These are phyloP conservation scores for Stipa capillata DNA, from an alignment of 176 grass and related monocot genomes.

Conservation along the genomic window DNA sequence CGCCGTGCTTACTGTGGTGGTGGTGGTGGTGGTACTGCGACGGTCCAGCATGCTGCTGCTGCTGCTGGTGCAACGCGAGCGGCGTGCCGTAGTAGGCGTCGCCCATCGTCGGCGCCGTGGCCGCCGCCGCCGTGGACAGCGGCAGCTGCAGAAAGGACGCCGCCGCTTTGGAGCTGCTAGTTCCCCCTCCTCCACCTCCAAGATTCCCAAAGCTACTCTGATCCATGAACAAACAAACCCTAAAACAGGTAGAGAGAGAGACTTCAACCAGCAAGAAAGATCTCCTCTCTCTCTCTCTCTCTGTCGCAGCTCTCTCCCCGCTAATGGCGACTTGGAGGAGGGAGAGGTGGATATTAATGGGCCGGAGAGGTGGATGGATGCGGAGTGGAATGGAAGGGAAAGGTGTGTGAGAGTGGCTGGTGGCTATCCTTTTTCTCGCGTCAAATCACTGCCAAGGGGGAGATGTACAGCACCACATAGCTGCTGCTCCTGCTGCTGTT, in stretches of 20 bases:
- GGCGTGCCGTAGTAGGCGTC: slow-evolving; percentile 32
- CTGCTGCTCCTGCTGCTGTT: background rate
- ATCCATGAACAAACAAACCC: slow-evolving; percentile 30
- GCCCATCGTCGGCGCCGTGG: background rate
- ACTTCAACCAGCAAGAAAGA: background rate
- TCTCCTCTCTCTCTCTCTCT: background rate
- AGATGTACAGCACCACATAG: slow-evolving; percentile 20
- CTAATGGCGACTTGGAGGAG: slow-evolving; percentile 7
- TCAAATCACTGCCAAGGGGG: slow-evolving; percentile 71
- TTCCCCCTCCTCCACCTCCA: slow-evolving; percentile 34
- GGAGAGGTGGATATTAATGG: slow-evolving; percentile 8
- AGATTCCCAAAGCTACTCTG: slow-evolving; percentile 43
- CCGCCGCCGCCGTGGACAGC: slow-evolving; percentile 23
- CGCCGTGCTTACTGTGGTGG: slow-evolving; percentile 5
- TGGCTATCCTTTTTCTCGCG: slow-evolving; percentile 74
- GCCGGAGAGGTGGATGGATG: background rate
- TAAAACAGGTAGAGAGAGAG: background rate
- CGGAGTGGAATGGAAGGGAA: background rate
- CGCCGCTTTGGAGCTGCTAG: slow-evolving; percentile 31
- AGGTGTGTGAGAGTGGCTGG: slow-evolving; percentile 46
- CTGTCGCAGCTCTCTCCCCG: background rate
- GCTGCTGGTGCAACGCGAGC: slow-evolving; percentile 46
- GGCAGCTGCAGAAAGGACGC: slow-evolving; percentile 71
- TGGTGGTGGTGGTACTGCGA: slow-evolving; percentile 20
- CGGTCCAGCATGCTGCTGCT: no score